These are phyloP conservation scores for Apiospora koreana DNA, from an alignment of 2,329 filamentous ascomycete genomes.

Conservation along the genomic window DNA sequence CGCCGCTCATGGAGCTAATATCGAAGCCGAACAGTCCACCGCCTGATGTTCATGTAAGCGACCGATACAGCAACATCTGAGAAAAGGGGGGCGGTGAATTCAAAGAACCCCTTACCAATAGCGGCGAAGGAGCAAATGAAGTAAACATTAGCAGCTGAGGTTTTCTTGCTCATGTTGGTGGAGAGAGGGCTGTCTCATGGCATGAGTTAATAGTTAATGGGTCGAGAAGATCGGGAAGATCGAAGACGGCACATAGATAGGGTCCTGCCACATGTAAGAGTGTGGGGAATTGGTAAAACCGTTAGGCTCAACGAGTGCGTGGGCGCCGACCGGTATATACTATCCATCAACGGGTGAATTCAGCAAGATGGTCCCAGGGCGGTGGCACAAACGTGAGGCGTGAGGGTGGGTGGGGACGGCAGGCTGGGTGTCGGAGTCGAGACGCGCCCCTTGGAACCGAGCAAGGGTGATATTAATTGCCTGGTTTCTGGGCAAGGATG, in stretches of 20 bases:
- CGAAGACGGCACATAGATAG: background rate
- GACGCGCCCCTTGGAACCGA: background rate
- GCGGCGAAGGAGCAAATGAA: slow-evolving; percentile 63
- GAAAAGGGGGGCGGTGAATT: background rate
- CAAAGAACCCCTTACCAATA: slow-evolving; percentile 51
- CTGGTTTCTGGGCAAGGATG: background rate
- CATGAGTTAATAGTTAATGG: background rate
- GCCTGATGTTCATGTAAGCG: slow-evolving; percentile 42
- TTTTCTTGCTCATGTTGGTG: slow-evolving; percentile 34
- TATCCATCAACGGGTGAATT: background rate
- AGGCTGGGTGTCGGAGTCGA: background rate
- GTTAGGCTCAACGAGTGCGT: background rate
- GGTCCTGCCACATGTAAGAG: background rate
- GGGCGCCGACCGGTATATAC: background rate
- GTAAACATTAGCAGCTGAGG: slow-evolving; percentile 54
- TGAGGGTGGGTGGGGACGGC: background rate
- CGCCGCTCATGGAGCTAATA: slow-evolving; percentile 72
- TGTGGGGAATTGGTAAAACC: background rate
- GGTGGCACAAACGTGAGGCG: background rate
- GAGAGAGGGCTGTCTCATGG: background rate
- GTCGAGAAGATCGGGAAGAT: background rate
- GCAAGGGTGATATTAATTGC: background rate
- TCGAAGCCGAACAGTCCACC: slow-evolving; percentile 78
- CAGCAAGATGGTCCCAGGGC: background rate
- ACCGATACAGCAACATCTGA: background rate